Conservation (phyloP, 1,284 basidiomycete species). For the Fomitopsis schrenkii region DNA sequence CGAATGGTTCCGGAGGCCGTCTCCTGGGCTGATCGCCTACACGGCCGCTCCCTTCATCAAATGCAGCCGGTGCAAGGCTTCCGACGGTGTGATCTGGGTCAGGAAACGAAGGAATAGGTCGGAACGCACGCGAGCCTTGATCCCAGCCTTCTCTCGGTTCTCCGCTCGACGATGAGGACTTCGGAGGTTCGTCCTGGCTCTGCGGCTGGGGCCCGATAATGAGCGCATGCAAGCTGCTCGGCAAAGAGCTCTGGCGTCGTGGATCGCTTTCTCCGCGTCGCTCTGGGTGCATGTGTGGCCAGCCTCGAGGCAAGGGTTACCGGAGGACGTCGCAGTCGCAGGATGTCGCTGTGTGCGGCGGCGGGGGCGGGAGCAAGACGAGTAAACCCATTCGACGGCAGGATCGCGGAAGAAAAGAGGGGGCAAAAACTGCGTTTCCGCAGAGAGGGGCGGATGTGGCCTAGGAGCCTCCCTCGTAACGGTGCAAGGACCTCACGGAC, state of each 20-base stretch:
- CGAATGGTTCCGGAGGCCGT: slow-evolving; percentile 5
- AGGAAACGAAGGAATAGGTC: slow-evolving; percentile 4
- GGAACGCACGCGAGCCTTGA: background rate
- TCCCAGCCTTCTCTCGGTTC: background rate
- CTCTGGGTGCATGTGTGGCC: slow-evolving; percentile 29
- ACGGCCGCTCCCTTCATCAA: slow-evolving; percentile 8
- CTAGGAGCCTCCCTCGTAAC: slow-evolving; percentile 18
- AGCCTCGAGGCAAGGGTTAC: background rate
- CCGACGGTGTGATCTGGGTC: background rate
- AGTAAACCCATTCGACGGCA: slow-evolving; percentile 27
- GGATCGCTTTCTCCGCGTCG: slow-evolving; percentile 10
- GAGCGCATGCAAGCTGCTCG: slow-evolving; percentile 41
- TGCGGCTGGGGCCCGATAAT: slow-evolving; percentile 36
- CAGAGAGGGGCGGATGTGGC: slow-evolving; percentile 17
- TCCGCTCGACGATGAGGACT: slow-evolving; percentile 7
- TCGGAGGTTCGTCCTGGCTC: slow-evolving; percentile 10
- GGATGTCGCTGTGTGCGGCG: slow-evolving; percentile 15
- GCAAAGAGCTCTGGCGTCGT: slow-evolving; percentile 39
- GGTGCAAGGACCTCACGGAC: slow-evolving; percentile 22
- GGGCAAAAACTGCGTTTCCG: slow-evolving; percentile 14
- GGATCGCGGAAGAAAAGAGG: slow-evolving; percentile 18
- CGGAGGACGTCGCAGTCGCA: slow-evolving; percentile 13
- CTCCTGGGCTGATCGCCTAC: slow-evolving; percentile 3
- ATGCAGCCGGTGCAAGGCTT: slow-evolving; percentile 12
- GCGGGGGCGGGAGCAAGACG: slow-evolving; percentile 16